A percentile compares a stretch with the other conserved stretches of the same genome.
Evolutionary conservation across 2,329 filamentous ascomycete genomes (phyloP).

Genomic region (Hirsutella minnesotensis): DNA sequence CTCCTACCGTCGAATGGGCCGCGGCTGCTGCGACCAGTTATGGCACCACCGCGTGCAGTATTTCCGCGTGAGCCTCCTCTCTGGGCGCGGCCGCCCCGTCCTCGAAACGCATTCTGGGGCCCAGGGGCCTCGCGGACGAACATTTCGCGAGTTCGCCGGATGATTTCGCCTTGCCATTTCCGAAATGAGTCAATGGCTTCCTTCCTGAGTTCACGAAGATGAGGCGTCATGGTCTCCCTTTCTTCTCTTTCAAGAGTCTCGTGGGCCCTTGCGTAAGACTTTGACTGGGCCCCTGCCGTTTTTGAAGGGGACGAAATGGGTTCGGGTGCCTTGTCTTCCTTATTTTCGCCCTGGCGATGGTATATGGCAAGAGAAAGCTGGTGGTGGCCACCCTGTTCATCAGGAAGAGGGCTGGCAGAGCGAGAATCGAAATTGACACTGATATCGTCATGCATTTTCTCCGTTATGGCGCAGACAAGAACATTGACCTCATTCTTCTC

Average conservation of each 20-base stretch:
- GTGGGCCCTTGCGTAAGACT: slow-evolving; percentile 14
- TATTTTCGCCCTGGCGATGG: slow-evolving; percentile 8
- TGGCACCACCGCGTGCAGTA: slow-evolving; percentile 18
- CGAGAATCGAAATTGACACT: slow-evolving; percentile 39
- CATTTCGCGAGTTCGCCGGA: slow-evolving; percentile 60
- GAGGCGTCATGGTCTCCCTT: slow-evolving; percentile 24
- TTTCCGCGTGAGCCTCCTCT: slow-evolving; percentile 14
- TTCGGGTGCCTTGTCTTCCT: slow-evolving; percentile 9
- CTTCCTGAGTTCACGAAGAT: slow-evolving; percentile 54
- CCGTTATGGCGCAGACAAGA: slow-evolving; percentile 39
- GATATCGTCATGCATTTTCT: slow-evolving; percentile 42
- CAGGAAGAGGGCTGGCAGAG: slow-evolving; percentile 18
- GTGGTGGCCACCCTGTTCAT: slow-evolving; percentile 18
- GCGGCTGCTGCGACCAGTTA: slow-evolving; percentile 14
- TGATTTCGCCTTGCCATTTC: slow-evolving; percentile 65
- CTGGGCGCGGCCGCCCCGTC: slow-evolving; percentile 21
- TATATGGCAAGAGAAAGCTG: slow-evolving; percentile 24
- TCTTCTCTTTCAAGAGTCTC: slow-evolving; percentile 19
- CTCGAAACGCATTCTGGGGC: slow-evolving; percentile 13
- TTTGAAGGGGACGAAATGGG: slow-evolving; percentile 2
- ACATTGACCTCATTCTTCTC: slow-evolving; percentile 41
- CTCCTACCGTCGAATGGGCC: slow-evolving; percentile 24
- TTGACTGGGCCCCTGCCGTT: slow-evolving; percentile 4
- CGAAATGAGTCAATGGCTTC: slow-evolving; percentile 61
- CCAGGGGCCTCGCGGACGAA: slow-evolving; percentile 32